Evolutionary conservation across 495 filamentous ascomycete species (phyloP).

Genomic region (Penicillium flavigenum): DNA sequence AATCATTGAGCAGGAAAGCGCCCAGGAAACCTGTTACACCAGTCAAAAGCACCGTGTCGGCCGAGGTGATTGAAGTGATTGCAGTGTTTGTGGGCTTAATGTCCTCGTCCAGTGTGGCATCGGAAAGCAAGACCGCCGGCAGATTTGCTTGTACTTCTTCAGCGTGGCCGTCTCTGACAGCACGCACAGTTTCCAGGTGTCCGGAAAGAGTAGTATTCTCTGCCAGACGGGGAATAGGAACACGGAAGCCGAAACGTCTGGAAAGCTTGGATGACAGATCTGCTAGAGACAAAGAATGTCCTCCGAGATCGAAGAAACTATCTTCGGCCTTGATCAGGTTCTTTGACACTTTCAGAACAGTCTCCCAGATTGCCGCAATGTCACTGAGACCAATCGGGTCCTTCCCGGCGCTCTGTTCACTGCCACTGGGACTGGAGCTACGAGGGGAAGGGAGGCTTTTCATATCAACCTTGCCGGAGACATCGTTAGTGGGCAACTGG

Average conservation of each 20-base stretch:
- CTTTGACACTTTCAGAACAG: slow-evolving; percentile 54
- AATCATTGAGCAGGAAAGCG: slow-evolving; percentile 53
- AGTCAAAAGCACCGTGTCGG: slow-evolving; percentile 59
- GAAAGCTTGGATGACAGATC: slow-evolving; percentile 60
- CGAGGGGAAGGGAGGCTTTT: slow-evolving; percentile 59
- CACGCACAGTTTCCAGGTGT: slow-evolving; percentile 58
- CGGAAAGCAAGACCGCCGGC: slow-evolving; percentile 57
- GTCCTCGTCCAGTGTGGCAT: slow-evolving; percentile 58
- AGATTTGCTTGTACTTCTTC: slow-evolving; percentile 65
- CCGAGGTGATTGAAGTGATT: slow-evolving; percentile 54
- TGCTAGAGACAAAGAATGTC: slow-evolving; percentile 66
- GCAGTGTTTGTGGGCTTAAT: slow-evolving; percentile 49
- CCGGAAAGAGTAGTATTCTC: slow-evolving; percentile 60
- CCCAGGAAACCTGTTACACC: slow-evolving; percentile 62
- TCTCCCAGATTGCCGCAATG: slow-evolving; percentile 60
- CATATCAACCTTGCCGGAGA: slow-evolving; percentile 67
- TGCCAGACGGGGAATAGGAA: slow-evolving; percentile 61
- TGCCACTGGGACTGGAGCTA: slow-evolving; percentile 38
- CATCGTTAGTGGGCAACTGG: slow-evolving; percentile 61
- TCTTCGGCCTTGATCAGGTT: slow-evolving; percentile 57
- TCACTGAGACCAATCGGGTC: slow-evolving; percentile 55
- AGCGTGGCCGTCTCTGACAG: slow-evolving; percentile 61
- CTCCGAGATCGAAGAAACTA: slow-evolving; percentile 70
- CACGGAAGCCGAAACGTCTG: slow-evolving; percentile 58
- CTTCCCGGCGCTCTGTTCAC: slow-evolving; percentile 37